These are phyloP conservation scores for Penicillium ochrochloron DNA, from an alignment of 495 filamentous ascomycete genomes.

Conservation along the genomic window DNA sequence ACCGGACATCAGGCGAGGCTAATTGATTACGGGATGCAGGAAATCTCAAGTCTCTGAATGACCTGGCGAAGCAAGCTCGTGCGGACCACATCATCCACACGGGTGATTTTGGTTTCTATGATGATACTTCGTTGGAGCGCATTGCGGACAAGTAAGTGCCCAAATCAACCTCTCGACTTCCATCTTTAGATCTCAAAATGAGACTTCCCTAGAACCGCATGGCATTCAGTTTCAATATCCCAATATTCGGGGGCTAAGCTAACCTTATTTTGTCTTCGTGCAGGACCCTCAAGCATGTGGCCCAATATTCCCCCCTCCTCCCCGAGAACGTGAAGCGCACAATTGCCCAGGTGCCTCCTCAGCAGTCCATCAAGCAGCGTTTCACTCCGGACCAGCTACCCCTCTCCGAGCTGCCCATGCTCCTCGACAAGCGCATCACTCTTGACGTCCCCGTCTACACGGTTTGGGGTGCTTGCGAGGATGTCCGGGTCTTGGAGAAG, in stretches of 20 bases:
- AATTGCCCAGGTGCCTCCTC: slow-evolving; percentile 68
- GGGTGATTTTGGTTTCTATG: slow-evolving; percentile 99
- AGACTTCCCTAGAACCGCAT: neutral
- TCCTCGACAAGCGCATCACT: slow-evolving; percentile 84
- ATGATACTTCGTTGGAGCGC: slow-evolving; percentile 90
- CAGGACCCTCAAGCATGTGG: slow-evolving; percentile 97
- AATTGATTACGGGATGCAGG: slow-evolving; percentile 57
- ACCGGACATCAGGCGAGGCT: slow-evolving; percentile 4
- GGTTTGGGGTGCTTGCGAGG: slow-evolving; percentile 98
- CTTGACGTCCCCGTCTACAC: slow-evolving; percentile 97
- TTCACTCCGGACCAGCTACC: slow-evolving; percentile 82
- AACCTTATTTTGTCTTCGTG: slow-evolving; percentile 19
- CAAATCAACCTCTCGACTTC: slow-evolving; percentile 1
- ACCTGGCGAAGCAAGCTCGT: slow-evolving; percentile 88
- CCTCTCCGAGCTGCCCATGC: slow-evolving; percentile 90
- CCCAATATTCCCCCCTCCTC: slow-evolving; percentile 96
- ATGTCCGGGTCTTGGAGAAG: slow-evolving; percentile 97
- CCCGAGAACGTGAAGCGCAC: slow-evolving; percentile 84
- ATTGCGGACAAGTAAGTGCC: slow-evolving; percentile 95
- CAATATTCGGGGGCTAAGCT: slow-evolving; percentile 18
- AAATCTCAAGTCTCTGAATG: slow-evolving; percentile 93
- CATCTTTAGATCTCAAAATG: slow-evolving; percentile 8
- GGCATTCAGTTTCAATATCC: slow-evolving; percentile 9
- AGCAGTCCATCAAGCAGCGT: slow-evolving; percentile 76
- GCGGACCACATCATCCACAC: slow-evolving; percentile 98